Evolutionary conservation across 192 early-diverging fungal genomes (phyloP).

Genomic region (Podila epicladia): DNA sequence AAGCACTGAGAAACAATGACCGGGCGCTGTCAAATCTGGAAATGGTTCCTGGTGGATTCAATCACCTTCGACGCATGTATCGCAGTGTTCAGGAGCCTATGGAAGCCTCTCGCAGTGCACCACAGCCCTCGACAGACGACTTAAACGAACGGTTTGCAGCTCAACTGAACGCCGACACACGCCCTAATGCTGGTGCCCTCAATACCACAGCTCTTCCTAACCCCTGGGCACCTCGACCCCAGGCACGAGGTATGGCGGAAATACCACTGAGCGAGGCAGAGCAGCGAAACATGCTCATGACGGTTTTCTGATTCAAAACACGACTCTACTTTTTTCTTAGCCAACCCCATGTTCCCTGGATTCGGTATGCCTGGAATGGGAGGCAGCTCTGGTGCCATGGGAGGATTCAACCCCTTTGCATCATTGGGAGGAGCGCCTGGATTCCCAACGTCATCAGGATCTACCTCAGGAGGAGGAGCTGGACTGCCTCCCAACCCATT

Average conservation of each 20-base stretch:
- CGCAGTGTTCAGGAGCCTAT: constrained; percentile 65
- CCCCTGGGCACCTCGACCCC: constrained; percentile 60
- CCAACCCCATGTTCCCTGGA: background rate
- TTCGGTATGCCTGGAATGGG: constrained; percentile 15
- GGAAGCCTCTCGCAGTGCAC: constrained; percentile 59
- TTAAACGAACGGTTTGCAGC: constrained; percentile 62
- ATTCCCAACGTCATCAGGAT: background rate
- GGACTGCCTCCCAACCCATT: constrained; percentile 15
- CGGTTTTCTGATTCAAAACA: background rate
- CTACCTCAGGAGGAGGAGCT: background rate
- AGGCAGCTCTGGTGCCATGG: constrained; percentile 6
- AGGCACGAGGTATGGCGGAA: constrained; percentile 15
- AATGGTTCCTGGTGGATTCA: constrained; percentile 72
- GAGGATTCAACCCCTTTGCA: constrained; percentile 43
- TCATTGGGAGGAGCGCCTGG: constrained; percentile 5
- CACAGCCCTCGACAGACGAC: constrained; percentile 56
- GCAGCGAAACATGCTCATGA: background rate
- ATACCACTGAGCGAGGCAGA: too few relatives aligned
- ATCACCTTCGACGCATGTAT: constrained; percentile 69
- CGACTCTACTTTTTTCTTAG: constrained; percentile 15
- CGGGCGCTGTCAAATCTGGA: constrained; percentile 72
- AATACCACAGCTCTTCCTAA: constrained; percentile 67
- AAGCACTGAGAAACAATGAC: constrained; percentile 71
- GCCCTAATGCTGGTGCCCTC: constrained; percentile 56
- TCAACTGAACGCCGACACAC: constrained; percentile 61